Evolutionary conservation across 306 rosid genomes (phyloP), one percentile per base, ranked within the genome.

Genomic region (Cucurbita maxima): DNA sequence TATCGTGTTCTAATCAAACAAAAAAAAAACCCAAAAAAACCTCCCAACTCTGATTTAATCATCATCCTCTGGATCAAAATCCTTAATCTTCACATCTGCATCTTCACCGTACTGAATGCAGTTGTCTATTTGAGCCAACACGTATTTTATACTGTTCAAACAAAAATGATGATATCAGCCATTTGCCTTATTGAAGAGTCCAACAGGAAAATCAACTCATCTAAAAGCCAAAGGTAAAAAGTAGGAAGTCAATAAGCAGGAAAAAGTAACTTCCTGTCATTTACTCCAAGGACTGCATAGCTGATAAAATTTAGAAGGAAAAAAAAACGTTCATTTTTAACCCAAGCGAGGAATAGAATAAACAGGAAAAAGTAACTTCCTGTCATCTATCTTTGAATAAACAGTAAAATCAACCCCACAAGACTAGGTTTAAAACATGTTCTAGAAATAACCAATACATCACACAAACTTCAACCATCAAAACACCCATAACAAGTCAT

Each of bases 51-150:
- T 45, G 56, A 45, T 45, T 67, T 85, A 66, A 8, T 75, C 84
- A 63, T 88, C 94, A 52, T 85, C 92, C 53, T 83, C 88, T 1
- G 80, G 84, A 78, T 88, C 96, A 68, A 84, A 83, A 83, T 89
- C 91, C 82, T 68, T 88, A 43, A 86, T 53, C 82, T 85, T 91
- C 82, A 87, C 89, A 67, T 88, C 91, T 1, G 89, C 91, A 74
- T 89, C 96, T 84, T 91, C 97, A 74, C 95, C 90, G 60, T 62
- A 91, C 73, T 82, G 89, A 71, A 86, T 76, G 86, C 82, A 77
- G 72, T 60, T 78, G 78, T 85, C 96, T 40, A 88, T 89, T 84
- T 89, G 96, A 48, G 80, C 80, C 84, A 89, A 48, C 41, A 84
- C 81, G 15, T 87, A 87, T 18, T 63, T 82, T 78, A 86, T 69